phyloP scores from a whole-genome alignment of 345 rosid genomes.

The Turnera subulata region DNA sequence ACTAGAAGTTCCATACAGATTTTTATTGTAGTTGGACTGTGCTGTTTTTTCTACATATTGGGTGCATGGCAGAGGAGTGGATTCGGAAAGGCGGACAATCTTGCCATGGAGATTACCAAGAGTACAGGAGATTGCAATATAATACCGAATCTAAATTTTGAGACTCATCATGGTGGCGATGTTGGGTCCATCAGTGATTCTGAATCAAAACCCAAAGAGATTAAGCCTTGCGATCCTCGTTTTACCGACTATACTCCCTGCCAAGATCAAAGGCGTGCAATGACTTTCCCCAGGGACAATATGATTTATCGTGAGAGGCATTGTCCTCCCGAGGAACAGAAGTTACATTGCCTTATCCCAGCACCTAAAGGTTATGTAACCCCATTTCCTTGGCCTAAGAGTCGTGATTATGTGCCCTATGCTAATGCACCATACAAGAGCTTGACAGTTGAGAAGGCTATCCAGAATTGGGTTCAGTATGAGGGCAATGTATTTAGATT shows the following conservation, averaged over 20 bases:
- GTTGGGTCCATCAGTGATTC: constrained; percentile 36
- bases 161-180: constrained; percentile 87
- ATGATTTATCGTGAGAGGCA: constrained; percentile 95
- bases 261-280: constrained; percentile 92
- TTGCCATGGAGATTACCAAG: constrained; percentile 79
- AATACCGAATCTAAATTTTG: constrained; percentile 66
- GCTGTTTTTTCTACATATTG: constrained; percentile 85
- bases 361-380: constrained; percentile 96
- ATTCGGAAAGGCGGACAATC: constrained; percentile 95
- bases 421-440: constrained; percentile 98
- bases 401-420: constrained; percentile 93
- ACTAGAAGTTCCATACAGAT: constrained; percentile 86
- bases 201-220: constrained; percentile 45
- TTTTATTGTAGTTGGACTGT: constrained; percentile 70
- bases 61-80: constrained; percentile 99
- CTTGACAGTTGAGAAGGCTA: constrained; percentile 97
- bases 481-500: constrained; percentile 94
- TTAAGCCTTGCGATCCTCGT: constrained; percentile 59
- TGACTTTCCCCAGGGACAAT: constrained; percentile 92
- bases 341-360: constrained; percentile 76
- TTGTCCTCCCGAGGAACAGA: constrained; percentile 70
- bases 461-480: constrained; percentile 98
- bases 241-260: constrained; percentile 94
- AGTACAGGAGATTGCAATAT: constrained; percentile 78
- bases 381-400: constrained; percentile 98